These are phyloP conservation scores for Volvox africanus DNA, from an alignment of 139 green algal species.

Conservation along the genomic window DNA sequence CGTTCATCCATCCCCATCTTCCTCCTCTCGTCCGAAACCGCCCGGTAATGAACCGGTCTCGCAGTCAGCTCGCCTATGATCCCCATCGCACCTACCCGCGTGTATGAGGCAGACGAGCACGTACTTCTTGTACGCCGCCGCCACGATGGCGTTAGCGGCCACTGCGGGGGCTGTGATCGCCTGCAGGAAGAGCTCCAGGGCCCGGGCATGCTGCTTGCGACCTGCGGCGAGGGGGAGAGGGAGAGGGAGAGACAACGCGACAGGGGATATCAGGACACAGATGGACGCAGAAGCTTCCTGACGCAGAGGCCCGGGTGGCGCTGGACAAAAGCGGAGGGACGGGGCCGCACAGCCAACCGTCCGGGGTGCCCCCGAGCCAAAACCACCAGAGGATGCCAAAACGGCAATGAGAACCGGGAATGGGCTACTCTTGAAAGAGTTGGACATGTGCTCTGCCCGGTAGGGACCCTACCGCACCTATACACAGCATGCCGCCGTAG, in stretches of 20 bases:
- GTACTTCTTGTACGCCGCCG: constrained; percentile 91
- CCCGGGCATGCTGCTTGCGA: constrained; percentile 76
- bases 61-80: no score
- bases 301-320: no score
- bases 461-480: constrained; percentile 58
- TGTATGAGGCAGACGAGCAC: constrained; percentile 88
- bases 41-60: no score
- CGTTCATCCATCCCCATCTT: neutral
- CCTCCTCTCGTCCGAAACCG: no score
- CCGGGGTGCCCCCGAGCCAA: neutral
- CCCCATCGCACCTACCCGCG: constrained; percentile 50
- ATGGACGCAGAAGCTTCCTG: no score
- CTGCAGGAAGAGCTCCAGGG: constrained; percentile 83
- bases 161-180: constrained; percentile 83
- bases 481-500: constrained; percentile 89
- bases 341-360: neutral
- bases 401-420: no score
- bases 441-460: no score
- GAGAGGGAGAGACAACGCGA: neutral
- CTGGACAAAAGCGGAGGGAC: no score
- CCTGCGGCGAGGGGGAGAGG: constrained; percentile 51
- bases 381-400: no score
- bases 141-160: constrained; percentile 86
- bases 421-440: no score
- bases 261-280: neutral